These are phyloP conservation scores for Citrus reticulata DNA, from an alignment of 345 rosid species.

Conservation along the genomic window DNA sequence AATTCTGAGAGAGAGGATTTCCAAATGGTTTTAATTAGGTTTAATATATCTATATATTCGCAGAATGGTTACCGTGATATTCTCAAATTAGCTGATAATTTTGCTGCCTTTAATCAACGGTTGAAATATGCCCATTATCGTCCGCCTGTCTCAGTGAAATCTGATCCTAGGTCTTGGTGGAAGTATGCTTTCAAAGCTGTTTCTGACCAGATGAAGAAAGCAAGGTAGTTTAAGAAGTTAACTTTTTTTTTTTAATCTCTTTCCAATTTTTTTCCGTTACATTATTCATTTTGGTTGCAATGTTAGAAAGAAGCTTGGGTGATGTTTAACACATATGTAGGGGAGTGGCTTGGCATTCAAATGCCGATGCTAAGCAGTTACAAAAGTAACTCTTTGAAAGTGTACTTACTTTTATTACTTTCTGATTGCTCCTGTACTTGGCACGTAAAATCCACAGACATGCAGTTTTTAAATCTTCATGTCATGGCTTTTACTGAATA, in stretches of 20 bases:
- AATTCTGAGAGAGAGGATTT: constrained; percentile 10
- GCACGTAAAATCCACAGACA: neutral
- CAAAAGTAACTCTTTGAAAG: neutral
- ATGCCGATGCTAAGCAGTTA: neutral
- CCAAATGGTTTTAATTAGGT: constrained; percentile 19
- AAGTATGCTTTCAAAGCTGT: constrained; percentile 79
- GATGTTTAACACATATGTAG: neutral
- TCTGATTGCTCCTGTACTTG: neutral
- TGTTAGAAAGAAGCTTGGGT: neutral
- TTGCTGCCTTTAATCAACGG: constrained; percentile 84
- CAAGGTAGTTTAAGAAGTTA: constrained; percentile 46
- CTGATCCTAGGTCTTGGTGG: constrained; percentile 90
- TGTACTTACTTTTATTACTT: neutral
- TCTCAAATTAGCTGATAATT: constrained; percentile 88
- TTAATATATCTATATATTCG: constrained; percentile 19
- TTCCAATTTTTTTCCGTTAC: neutral
- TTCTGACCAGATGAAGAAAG: constrained; percentile 82
- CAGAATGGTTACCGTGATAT: constrained; percentile 91
- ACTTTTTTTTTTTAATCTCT: constrained; percentile 5
- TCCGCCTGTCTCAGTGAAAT: constrained; percentile 67
- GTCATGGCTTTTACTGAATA: neutral
- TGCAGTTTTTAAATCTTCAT: neutral
- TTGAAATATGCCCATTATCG: constrained; percentile 88
- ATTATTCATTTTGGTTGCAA: neutral
- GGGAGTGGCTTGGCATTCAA: neutral